Conservation (phyloP, 208 protist genomes). For the Pavlovales sp. region DNA sequence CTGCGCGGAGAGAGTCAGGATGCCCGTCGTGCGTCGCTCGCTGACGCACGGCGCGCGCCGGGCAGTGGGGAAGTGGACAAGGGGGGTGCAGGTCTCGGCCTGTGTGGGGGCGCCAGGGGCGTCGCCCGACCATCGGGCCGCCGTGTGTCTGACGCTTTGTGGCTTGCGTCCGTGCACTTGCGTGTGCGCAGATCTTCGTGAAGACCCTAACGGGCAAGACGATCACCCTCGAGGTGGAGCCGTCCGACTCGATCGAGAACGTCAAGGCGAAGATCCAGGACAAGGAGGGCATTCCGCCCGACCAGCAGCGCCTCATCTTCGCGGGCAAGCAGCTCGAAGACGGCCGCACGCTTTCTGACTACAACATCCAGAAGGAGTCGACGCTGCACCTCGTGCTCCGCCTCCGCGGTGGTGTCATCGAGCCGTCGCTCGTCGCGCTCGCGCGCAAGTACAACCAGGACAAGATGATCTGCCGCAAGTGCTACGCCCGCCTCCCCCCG, state of each 20-base stretch:
- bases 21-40: no score
- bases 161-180: no score
- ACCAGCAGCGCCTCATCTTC: constrained; percentile 72
- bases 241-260: constrained; percentile 89
- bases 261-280: constrained; percentile 98
- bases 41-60: no score
- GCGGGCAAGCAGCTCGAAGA: constrained; percentile 73
- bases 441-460: constrained; percentile 79
- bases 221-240: constrained; percentile 93
- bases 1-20: no score
- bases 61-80: no score
- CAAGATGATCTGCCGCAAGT: constrained; percentile 81
- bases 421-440: constrained; percentile 92
- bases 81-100: no score
- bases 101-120: no score
- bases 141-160: no score
- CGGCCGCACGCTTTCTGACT: constrained; percentile 64
- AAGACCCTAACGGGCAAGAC: constrained; percentile 62
- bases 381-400: constrained; percentile 84
- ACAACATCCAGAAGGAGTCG: constrained; percentile 86
- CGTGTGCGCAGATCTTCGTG: constrained; percentile 50
- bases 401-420: constrained; percentile 82
- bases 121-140: no score
- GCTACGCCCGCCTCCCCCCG: constrained; percentile 94
- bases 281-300: constrained; percentile 85